Conservation (phyloP, 2,329 filamentous ascomycete genomes). For the Phaeosphaeria sp. region DNA sequence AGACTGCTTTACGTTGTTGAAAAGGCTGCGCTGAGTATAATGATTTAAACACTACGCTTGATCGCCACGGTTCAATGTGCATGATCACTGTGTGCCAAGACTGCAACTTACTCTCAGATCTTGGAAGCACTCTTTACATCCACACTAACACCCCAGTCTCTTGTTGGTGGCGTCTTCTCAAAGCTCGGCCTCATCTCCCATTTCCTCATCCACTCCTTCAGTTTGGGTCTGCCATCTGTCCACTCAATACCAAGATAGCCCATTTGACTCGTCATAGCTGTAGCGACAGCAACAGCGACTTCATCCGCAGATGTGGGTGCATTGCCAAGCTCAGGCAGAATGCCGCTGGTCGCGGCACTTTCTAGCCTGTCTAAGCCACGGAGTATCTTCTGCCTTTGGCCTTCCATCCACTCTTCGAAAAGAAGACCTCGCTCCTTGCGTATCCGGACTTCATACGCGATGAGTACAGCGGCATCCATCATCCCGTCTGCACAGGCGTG, state of each 20-base stretch:
- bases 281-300: constrained; percentile 30
- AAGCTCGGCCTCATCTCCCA: constrained; percentile 33
- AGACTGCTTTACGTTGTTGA: too few species aligned
- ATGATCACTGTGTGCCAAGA: background rate
- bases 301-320: constrained; percentile 25
- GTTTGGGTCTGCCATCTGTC: constrained; percentile 20
- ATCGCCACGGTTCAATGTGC: background rate
- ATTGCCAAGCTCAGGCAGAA: constrained; percentile 14
- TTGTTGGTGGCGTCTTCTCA: constrained; percentile 19
- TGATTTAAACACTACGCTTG: background rate
- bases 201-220: constrained; percentile 31
- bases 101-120: constrained; percentile 1
- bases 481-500: constrained; percentile 39
- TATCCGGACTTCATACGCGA: constrained; percentile 36
- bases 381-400: constrained; percentile 35
- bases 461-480: constrained; percentile 37
- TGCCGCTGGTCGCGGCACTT: constrained; percentile 16
- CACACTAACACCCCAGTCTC: constrained; percentile 21
- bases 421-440: constrained; percentile 27
- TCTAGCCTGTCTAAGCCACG: constrained; percentile 35
- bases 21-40: too few species aligned
- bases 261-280: constrained; percentile 16
- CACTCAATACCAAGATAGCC: constrained; percentile 22
- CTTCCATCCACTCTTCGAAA: constrained; percentile 38
- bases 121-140: constrained; percentile 6